Evolutionary conservation across 768 basidiomycete species (phyloP).

Genomic region (Exidia glandulosa): DNA sequence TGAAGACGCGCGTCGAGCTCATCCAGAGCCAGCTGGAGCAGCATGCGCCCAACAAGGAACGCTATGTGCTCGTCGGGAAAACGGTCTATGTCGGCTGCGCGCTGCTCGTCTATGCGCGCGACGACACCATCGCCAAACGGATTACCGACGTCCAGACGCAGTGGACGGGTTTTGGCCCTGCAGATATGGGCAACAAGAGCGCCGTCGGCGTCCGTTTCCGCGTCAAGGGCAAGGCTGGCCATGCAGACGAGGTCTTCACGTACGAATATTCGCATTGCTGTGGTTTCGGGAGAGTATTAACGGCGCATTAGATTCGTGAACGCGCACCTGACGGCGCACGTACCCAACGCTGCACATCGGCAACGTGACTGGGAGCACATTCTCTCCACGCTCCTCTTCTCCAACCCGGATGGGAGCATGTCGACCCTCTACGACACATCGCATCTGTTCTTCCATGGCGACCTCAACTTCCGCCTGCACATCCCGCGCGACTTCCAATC

Average conservation of each 20-base stretch:
- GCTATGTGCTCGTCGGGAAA: constrained; percentile 68
- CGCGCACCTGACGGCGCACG: constrained; percentile 84
- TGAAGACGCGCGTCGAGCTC: constrained; percentile 56
- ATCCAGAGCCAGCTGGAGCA: constrained; percentile 66
- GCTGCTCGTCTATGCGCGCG: constrained; percentile 74
- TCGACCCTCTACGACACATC: constrained; percentile 75
- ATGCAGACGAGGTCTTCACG: constrained; percentile 71
- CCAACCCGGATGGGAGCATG: constrained; percentile 16
- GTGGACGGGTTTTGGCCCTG: constrained; percentile 63
- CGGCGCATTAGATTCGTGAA: too few species aligned
- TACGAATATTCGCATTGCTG: too few species aligned
- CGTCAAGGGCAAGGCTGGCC: constrained; percentile 38
- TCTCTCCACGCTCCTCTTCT: constrained; percentile 68
- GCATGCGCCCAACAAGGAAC: constrained; percentile 59
- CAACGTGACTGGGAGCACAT: constrained; percentile 76
- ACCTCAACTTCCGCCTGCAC: constrained; percentile 81
- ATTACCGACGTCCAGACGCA: constrained; percentile 58
- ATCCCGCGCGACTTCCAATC: constrained; percentile 45
- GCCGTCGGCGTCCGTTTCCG: constrained; percentile 83
- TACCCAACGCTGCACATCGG: constrained; percentile 48
- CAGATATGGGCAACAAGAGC: constrained; percentile 89
- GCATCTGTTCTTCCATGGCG: constrained; percentile 87
- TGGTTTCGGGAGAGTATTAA: too few species aligned
- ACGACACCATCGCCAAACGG: constrained; percentile 49
- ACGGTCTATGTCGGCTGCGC: constrained; percentile 82